A percentile compares a stretch with the other conserved stretches of the same genome.
Conservation (phyloP, 495 filamentous ascomycete genomes). For the Aspergillus hancockii region DNA sequence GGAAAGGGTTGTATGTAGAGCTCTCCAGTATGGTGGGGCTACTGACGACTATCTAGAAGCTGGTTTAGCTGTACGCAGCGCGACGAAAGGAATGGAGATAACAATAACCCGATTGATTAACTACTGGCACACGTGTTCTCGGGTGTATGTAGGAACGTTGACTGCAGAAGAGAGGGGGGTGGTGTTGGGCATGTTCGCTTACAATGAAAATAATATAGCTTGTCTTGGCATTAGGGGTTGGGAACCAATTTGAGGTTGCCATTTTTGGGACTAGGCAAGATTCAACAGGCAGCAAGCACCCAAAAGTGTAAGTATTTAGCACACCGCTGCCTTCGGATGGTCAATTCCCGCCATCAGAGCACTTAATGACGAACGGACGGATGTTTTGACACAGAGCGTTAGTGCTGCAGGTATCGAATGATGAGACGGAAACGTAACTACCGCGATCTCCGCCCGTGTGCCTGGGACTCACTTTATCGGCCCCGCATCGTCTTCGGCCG, state of each 20-base stretch:
- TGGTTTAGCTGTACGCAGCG: no score
- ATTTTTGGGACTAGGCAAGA: background rate
- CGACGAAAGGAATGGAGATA: background rate
- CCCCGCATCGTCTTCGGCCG: constrained; percentile 8
- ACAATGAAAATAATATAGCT: background rate
- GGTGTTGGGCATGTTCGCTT: background rate
- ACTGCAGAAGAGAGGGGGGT: background rate
- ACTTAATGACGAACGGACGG: background rate
- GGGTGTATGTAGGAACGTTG: no score
- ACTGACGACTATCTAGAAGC: background rate
- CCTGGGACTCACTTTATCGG: constrained; percentile 8
- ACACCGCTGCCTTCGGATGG: constrained; percentile 9
- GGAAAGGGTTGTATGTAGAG: background rate
- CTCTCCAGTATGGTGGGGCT: background rate
- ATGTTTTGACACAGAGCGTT: background rate
- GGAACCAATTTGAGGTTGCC: background rate
- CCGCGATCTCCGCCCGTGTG: constrained; percentile 13
- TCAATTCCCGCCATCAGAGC: constrained; percentile 15
- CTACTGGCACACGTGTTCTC: no score
- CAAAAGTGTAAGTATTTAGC: background rate
- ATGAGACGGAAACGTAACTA: constrained; percentile 6
- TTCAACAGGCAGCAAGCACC: background rate
- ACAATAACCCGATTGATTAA: no score
- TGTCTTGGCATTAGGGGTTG: background rate
- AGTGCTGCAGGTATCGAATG: background rate